Conservation (phyloP, 441 rosid genomes). For the Adansonia grandidieri region DNA sequence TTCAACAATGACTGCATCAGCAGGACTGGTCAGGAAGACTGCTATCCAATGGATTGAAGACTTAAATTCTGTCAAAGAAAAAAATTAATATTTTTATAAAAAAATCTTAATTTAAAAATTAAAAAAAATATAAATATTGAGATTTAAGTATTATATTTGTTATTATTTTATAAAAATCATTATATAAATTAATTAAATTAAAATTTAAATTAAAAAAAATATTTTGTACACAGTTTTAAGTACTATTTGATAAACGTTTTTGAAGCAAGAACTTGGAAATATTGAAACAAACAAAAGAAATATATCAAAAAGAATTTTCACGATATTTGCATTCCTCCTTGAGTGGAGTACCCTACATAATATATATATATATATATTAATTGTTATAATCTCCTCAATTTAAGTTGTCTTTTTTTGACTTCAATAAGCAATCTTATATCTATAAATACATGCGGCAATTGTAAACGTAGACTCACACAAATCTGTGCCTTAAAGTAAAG, state of each 20-base stretch:
- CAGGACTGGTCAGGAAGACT: too few relatives aligned
- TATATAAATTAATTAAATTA: not conserved
- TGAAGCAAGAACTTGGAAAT: not conserved
- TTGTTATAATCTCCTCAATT: not conserved
- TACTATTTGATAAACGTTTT: not conserved
- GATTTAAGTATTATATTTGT: too few relatives aligned
- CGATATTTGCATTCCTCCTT: not conserved
- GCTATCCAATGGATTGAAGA: too few relatives aligned
- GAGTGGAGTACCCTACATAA: not conserved
- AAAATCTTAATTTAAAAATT: too few relatives aligned
- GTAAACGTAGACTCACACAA: not conserved
- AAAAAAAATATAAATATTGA: too few relatives aligned
- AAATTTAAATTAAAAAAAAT: not conserved
- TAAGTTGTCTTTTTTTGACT: not conserved
- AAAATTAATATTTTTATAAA: too few relatives aligned
- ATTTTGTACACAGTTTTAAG: not conserved
- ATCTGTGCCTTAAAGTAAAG: not conserved
- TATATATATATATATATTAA: too few relatives aligned
- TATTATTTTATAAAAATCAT: not conserved
- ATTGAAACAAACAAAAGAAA: not conserved
- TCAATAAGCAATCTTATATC: not conserved
- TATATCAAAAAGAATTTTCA: not conserved
- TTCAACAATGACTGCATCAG: too few relatives aligned
- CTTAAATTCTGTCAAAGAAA: too few relatives aligned
- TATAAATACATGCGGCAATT: slow-evolving; percentile 13